These are phyloP conservation scores for Rhizopus arrhizus DNA, from an alignment of 371 early-diverging fungal species.

Conservation along the genomic window DNA sequence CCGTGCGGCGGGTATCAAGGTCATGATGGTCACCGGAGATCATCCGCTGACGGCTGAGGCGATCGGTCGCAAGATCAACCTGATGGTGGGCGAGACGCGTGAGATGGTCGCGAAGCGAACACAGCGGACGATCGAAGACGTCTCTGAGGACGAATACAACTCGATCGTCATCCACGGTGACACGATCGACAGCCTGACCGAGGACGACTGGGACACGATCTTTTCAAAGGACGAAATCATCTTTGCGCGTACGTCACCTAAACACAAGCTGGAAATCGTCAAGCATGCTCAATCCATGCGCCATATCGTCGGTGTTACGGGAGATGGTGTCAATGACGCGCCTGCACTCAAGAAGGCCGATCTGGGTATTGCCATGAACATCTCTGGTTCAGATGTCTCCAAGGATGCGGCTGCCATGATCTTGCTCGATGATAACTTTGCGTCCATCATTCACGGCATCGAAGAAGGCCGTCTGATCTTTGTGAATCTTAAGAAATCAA, in stretches of 20 bases:
- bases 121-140: conserved; percentile 57
- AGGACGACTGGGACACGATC: conserved; percentile 83
- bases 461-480: conserved; percentile 95
- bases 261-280: conserved; percentile 55
- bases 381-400: conserved; percentile 92
- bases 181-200: conserved; percentile 75
- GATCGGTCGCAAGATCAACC: conserved; percentile 88
- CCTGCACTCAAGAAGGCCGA: conserved; percentile 96
- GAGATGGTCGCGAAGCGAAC: conserved; percentile 70
- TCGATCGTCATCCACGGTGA: conserved; percentile 95
- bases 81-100: conserved; percentile 86
- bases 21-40: conserved; percentile 97
- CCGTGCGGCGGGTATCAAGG: conserved; percentile 89
- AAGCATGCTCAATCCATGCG: conserved; percentile 40
- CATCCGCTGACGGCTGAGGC: conserved; percentile 89
- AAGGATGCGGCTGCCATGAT: conserved; percentile 98
- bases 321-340: conserved; percentile 97
- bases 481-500: conserved; percentile 91
- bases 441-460: conserved; percentile 85
- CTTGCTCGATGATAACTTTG: conserved; percentile 93
- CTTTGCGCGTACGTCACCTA: conserved; percentile 60
- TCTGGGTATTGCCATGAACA: conserved; percentile 96
- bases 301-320: conserved; percentile 63
- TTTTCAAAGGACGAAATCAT: conserved; percentile 43
- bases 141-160: conserved; percentile 78